These are phyloP conservation scores for Trametes hirsuta DNA, from an alignment of 1,284 basidiomycete genomes.

Conservation along the genomic window DNA sequence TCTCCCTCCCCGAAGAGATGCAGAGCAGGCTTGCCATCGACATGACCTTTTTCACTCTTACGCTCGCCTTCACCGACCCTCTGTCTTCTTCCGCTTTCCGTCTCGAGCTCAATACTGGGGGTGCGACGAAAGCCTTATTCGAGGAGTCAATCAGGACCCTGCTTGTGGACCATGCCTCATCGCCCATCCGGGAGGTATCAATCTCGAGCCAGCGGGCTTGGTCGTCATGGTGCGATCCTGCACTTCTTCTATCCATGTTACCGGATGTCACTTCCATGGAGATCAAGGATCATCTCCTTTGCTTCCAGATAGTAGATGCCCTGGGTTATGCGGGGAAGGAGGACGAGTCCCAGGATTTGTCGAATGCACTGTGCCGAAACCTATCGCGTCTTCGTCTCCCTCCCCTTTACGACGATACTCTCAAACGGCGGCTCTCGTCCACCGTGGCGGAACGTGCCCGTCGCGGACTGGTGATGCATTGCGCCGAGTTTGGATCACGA, in stretches of 20 bases:
- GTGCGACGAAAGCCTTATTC: constrained; percentile 9
- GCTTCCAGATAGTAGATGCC: constrained; percentile 4
- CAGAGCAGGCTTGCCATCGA: constrained; percentile 5
- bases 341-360: too few relatives aligned
- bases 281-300: constrained; percentile 13
- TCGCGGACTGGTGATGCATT: not conserved
- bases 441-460: not conserved
- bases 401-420: not conserved
- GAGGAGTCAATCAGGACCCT: constrained; percentile 4
- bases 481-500: too few relatives aligned
- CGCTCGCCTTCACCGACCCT: not conserved
- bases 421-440: not conserved
- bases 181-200: not conserved
- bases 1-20: not conserved
- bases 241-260: constrained; percentile 1
- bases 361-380: not conserved
- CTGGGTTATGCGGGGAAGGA: not conserved
- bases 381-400: constrained; percentile 7
- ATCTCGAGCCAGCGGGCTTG: constrained; percentile 18
- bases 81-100: not conserved
- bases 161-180: not conserved
- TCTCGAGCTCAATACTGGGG: constrained; percentile 17
- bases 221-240: constrained; percentile 22
- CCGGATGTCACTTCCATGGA: not conserved
- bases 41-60: constrained; percentile 10